Evolutionary conservation across 2,329 filamentous ascomycete species (phyloP).

Genomic region (Aureobasidium sp.): DNA sequence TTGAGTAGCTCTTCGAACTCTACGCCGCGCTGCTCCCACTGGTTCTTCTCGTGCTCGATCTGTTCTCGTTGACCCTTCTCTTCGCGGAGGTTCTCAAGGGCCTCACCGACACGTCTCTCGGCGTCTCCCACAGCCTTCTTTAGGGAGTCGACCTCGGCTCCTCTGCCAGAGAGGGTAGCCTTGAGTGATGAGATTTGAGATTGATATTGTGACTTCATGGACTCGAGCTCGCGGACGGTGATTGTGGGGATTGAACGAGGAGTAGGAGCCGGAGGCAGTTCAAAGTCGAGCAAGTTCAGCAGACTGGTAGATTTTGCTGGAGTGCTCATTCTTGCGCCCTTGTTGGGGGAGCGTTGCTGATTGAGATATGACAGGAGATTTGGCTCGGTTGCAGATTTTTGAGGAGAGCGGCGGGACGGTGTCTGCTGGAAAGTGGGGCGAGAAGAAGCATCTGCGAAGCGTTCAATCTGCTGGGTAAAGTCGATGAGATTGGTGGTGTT

Average conservation of each 20-base stretch:
- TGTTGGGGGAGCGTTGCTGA: conserved; percentile 36
- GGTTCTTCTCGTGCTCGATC: conserved; percentile 65
- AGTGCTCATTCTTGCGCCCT: conserved; percentile 31
- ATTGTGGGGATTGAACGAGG: conserved; percentile 86
- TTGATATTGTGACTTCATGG: conserved; percentile 80
- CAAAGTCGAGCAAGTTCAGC: conserved; percentile 75
- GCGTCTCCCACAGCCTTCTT: conserved; percentile 85
- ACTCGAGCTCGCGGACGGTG: conserved; percentile 86
- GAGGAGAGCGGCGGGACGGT: conserved; percentile 40
- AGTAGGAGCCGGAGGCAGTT: conserved; percentile 88
- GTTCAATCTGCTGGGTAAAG: conserved; percentile 72
- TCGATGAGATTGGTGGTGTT: conserved; percentile 77
- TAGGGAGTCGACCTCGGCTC: conserved; percentile 81
- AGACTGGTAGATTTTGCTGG: conserved; percentile 44
- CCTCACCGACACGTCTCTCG: conserved; percentile 83
- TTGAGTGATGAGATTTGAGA: conserved; percentile 93
- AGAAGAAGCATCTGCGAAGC: conserved; percentile 39
- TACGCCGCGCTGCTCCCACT: conserved; percentile 75
- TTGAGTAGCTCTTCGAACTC: conserved; percentile 80
- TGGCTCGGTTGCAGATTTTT: conserved; percentile 43
- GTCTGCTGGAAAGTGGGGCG: conserved; percentile 30
- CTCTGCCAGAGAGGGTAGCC: conserved; percentile 83
- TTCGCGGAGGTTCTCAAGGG: conserved; percentile 75
- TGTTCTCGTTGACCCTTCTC: conserved; percentile 64
- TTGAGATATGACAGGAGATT: conserved; percentile 40